Base-by-base conservation (phyloP, 192 early-diverging fungal species). In the Piromyces finnis region DNA sequence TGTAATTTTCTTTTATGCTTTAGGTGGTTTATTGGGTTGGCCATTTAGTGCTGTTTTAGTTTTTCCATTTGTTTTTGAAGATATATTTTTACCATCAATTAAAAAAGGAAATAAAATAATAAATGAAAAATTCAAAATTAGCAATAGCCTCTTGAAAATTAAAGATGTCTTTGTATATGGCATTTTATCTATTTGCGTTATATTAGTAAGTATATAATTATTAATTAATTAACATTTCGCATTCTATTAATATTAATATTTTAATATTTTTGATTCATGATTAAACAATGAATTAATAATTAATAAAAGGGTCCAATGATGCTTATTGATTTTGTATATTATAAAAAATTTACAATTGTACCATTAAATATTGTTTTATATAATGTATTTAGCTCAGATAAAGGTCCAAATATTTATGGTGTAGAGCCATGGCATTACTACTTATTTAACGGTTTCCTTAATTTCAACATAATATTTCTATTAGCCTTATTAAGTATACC, bases 341-440 rank as follows among this genome's bases (percentile, higher is more conserved):
- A 99, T 85, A 85, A 88, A 16, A 85, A 87, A 15, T 79, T 86
- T 29, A 88, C 87, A 2, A 78, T 97, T 5, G 95, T 94, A 11
- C 92, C 95, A 27, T 87, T 90, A 84, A 97, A 97, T 84, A 94
- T 97, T 82, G 88, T 99, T 5, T 81, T 89, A 29, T 99, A 99
- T 84, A 99, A 99, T 82, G 91, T 99, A 3, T 93, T 99, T 85
- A 86, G 35, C 15, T 51, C 78, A 22, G 78, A 82, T 29, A 35
- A 79, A 29, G 51, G 51, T 7, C 51, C 51, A n/a, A 68, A 68
- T 68, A 68, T 68, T n/a, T 68, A 68, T 68, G 51, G 85, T 26
- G 95, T 94, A 1, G 96, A 99, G 84, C 94, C 94, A 28, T 95
- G 93, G 93, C 89, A 88, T 84, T 99, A 92, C 85, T 99, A 98